These are phyloP conservation scores for Marchantia paleacea DNA, from an alignment of 225 moss, liverwort and hornwort genomes.

Conservation along the genomic window DNA sequence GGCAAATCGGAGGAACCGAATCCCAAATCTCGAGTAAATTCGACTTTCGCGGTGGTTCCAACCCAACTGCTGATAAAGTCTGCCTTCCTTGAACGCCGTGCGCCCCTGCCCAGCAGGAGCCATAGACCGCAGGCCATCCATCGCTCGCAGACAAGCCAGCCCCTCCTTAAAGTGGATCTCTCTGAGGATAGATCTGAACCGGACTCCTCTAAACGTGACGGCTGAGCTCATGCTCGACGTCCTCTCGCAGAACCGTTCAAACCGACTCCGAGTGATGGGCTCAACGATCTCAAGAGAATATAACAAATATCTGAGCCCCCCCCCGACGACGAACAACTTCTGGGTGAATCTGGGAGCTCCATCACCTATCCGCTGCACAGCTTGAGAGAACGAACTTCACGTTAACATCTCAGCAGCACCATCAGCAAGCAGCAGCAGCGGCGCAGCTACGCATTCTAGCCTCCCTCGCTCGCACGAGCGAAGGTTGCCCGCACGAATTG, in stretches of 20 bases:
- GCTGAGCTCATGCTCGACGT: slow-evolving; percentile 2
- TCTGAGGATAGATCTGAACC: not conserved
- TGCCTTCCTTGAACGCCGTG: not conserved
- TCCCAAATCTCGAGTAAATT: not conserved
- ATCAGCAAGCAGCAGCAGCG: too few relatives aligned
- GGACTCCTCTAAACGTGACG: not conserved
- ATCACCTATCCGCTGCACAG: too few relatives aligned
- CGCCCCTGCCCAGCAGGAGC: not conserved
- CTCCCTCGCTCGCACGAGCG: too few relatives aligned
- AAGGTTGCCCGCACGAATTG: too few relatives aligned
- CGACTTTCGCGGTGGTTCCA: not conserved
- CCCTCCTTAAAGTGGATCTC: not conserved
- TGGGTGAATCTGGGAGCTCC: not conserved
- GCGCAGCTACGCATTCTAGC: too few relatives aligned
- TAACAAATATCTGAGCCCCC: not conserved
- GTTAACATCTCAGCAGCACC: too few relatives aligned
- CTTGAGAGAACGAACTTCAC: too few relatives aligned
- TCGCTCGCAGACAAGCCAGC: not conserved
- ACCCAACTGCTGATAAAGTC: not conserved
- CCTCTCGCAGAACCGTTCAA: not conserved
- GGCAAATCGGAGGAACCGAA: not conserved
- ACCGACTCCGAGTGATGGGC: not conserved
- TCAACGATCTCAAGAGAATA: not conserved
- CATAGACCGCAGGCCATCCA: not conserved
- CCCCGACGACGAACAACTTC: not conserved